Percentiles rank a stretch among this genome's conserved stretches.
Evolutionary conservation across 352 stramenopile genomes (phyloP).

Genomic region (Pythium angustatum): DNA sequence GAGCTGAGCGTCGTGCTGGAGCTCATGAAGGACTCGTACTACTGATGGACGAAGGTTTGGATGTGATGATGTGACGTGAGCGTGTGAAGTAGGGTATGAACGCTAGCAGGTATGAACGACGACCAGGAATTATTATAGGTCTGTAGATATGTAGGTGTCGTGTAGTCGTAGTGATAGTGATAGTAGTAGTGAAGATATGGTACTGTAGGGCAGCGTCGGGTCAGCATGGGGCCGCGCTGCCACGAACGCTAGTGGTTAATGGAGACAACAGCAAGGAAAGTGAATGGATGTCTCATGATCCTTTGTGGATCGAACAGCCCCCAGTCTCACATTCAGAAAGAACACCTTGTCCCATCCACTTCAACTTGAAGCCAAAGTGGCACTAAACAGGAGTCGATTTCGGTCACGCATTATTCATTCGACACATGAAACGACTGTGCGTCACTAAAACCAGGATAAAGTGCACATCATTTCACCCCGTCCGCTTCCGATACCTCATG

Average conservation of each 20-base stretch:
- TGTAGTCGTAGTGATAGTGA: too few relatives aligned
- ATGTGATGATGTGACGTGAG: not conserved
- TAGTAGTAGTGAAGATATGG: too few relatives aligned
- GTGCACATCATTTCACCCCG: not conserved
- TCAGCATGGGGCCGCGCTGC: not conserved
- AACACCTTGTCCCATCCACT: too few relatives aligned
- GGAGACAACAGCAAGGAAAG: not conserved
- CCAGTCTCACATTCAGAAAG: too few relatives aligned
- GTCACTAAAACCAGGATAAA: conserved; percentile 4
- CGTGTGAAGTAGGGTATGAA: not conserved
- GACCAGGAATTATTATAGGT: conserved; percentile 16
- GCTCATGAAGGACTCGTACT: conserved; percentile 81
- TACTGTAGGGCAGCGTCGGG: not conserved
- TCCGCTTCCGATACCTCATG: not conserved
- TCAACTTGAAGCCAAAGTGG: not conserved
- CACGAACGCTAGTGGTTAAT: too few relatives aligned
- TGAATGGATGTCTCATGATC: too few relatives aligned
- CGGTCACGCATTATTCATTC: not conserved
- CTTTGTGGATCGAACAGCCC: too few relatives aligned
- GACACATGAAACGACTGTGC: not conserved
- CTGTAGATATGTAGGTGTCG: conserved; percentile 25
- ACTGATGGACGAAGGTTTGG: conserved; percentile 7
- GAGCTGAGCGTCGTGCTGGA: conserved; percentile 78
- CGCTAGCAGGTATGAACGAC: not conserved
- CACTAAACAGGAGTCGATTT: not conserved